Base-by-base conservation (phyloP, 768 basidiomycete genomes). In the Infundibulicybe gibba region DNA sequence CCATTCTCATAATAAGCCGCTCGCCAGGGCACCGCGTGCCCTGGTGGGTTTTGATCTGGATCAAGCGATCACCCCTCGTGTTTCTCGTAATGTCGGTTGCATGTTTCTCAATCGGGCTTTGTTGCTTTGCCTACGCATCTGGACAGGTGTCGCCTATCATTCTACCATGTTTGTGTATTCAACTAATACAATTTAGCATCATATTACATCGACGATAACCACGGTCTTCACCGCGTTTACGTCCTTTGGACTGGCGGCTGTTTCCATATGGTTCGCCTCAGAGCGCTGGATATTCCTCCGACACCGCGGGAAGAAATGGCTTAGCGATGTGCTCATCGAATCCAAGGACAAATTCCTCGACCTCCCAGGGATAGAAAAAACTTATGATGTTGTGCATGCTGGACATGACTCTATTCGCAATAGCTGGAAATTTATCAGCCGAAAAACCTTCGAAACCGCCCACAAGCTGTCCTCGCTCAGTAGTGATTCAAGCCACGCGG, bases 41-140 rank as follows among this genome's bases (percentile, higher is more conserved):
- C 1, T 87, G 85, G 85, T 87, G 86, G 85, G 84, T 87, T 38
- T 65, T 87, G 47, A 90, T 90, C 54, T 91, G 87, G 88, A 90
- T 90, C 68, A 90, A 90, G 60, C 73, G 87, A 32, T 87, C 87
- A 5, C 88, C 88, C 12, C 72, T 91, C 31, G 85, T 90, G 51
- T 89, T 90, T 68, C 78, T 90, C 40, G 87, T 90, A 49, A 73
- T 90, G 61, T 88, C 89, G 44, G 87, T 90, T 39, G 85, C 86
- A 34, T 86, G 84, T 63, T 91, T 91, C 64, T 90, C 85, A 1
- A 74, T 86, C 35, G 88, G 88, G 12, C 72, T 90, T 14, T 82
- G 85, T 56, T 77, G 84, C 38, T 90, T 90, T 57, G 75, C 86
- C 12, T 90, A 89, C 58, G 80, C 88, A 2, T 87, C 88, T 14